Evolutionary conservation across 2,329 filamentous ascomycete species (phyloP), one percentile per base, ranked within the genome.

Genomic region (Pyricularia pennisetigena): DNA sequence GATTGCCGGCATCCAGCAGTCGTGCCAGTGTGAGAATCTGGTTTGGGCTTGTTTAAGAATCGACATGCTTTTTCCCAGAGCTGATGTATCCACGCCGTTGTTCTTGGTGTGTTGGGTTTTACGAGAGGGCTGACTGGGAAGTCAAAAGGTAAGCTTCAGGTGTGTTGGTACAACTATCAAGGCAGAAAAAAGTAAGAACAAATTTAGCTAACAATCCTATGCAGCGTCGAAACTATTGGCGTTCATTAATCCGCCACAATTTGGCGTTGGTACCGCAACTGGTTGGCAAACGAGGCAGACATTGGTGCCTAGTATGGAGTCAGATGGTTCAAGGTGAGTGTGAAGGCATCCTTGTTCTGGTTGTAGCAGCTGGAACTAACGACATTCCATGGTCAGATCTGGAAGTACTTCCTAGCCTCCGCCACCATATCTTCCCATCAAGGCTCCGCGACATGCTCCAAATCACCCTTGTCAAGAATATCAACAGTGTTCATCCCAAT

Each of bases 41-140:
- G 91, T 94, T 79, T 98, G 95, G 95, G 95, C 95, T 78, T 98
- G 65, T 98, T 97, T 86, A 97, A 98, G 93, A 98, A 98, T 89
- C 97, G 97, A 83, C 97, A 98, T 81, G 86, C n/a, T 98, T 79
- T 98, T 98, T 86, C 95, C 94, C 49, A 95, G 95, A 77, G 95
- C 95, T 66, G 95, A 98, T 77, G 95, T 95, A 67, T 97, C 92
- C 62, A 97, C 93, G 69, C 95, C 95, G 67, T 88, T 99, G n/a
- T 65, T 93, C 92, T 73, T 95, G 90, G 81, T 92, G 95, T 74
- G 83, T 97, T 74, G 88, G 93, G 79, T 88, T 88, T 76, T 86
- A 97, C 26, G 95, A 99, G 82, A 89, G 86, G 68, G 90, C 91
- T 71, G 93, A 93, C 49, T 96, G 93, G 74, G 95, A 98, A 80